Base-by-base conservation (phyloP, 148 eudicot genomes). In the Chenopodium suecicum region DNA sequence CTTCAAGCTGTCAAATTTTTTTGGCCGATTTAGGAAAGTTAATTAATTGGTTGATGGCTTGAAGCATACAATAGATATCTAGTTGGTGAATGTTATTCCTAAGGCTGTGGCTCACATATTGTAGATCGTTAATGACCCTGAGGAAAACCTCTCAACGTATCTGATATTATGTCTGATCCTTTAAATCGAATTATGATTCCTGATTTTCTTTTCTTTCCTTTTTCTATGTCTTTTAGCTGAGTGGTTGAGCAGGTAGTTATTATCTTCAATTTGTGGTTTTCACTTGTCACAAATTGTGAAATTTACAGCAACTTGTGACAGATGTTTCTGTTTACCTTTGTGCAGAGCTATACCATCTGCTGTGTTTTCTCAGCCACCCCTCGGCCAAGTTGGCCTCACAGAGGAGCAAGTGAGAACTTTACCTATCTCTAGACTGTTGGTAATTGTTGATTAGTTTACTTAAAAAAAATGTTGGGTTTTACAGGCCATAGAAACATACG, bases 321-420 rank as follows among this genome's bases (percentile, higher is more conserved):
- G 67, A 73, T 74, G 58, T 85, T 80, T 72, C 65, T 66, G 85
- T 79, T 52, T 64, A 62, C 44, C 75, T 85, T 64, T 79, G 76
- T 79, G 78, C 87, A 96, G 99, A 85, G 95, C 92, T 86, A 90
- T 96, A 67, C 97, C 99, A 50, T 85, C 97, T 79, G 99, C 99
- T 80, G 99, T 96, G 71, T 96, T 96, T 87, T 94, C 97, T 74
- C 99, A 96, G 89, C 99, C 99, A 80, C 99, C 98, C 34, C 90
- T 91, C 74, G 97, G 97, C 60, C 95, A 91, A 90, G 99, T 96
- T 75, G 99, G 98, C 77, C 89, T 92, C 13, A 89, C 93, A 29
- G 99, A 96, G 88, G 95, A 94, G 85, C 94, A 96, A 92, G 99
- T 95, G 72, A 87, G 86, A 56, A 54, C 60, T 65, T 37, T 17